Evolutionary conservation across 2,329 filamentous ascomycete genomes (phyloP).

Genomic region (Cyphellophora europaea): DNA sequence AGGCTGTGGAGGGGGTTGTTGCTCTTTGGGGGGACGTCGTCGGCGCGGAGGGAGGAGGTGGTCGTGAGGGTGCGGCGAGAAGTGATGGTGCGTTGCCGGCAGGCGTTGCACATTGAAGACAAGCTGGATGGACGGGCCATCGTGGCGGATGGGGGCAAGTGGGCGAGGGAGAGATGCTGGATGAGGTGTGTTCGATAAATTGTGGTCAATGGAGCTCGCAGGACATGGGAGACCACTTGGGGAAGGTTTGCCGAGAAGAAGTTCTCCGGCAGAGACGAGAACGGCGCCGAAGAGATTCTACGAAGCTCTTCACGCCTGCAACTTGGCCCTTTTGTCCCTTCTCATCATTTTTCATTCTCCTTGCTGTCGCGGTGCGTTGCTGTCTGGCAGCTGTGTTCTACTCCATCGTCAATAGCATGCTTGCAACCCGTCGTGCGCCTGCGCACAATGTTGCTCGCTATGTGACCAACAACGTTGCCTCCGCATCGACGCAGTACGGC

Average conservation of each 20-base stretch:
- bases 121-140: slow-evolving; percentile 11
- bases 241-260: no score
- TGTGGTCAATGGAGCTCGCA: neutral
- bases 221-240: neutral
- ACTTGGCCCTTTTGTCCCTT: neutral
- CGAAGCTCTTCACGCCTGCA: no score
- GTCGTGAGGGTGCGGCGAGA: slow-evolving; percentile 6
- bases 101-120: slow-evolving; percentile 15
- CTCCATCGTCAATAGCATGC: slow-evolving; percentile 15
- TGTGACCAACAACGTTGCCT: slow-evolving; percentile 14
- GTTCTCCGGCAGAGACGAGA: no score
- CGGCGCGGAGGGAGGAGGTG: slow-evolving; percentile 1
- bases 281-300: no score
- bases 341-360: slow-evolving; percentile 4
- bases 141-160: neutral
- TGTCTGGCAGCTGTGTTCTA: no score
- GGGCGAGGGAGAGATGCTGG: neutral
- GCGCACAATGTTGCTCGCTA: slow-evolving; percentile 15
- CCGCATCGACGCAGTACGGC: slow-evolving; percentile 14
- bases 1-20: slow-evolving; percentile 4
- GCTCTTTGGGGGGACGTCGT: slow-evolving; percentile 5
- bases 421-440: slow-evolving; percentile 14
- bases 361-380: no score
- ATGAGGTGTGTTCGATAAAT: neutral
- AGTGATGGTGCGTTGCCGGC: slow-evolving; percentile 7